phyloP scores from a whole-genome alignment of 2,329 filamentous ascomycete genomes.

The Hypoxylon sp. region DNA sequence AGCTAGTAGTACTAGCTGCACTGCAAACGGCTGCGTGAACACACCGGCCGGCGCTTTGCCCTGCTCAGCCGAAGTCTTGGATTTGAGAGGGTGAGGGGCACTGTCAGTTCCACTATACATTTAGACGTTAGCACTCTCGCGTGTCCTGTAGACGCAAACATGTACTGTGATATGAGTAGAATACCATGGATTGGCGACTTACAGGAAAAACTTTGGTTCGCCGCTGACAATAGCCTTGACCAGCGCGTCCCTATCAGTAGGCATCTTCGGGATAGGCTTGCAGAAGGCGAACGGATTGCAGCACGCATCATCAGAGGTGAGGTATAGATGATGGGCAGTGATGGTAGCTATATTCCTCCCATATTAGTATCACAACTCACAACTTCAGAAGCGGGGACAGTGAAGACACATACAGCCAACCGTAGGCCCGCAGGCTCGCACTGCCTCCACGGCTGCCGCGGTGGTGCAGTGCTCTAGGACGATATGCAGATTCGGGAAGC shows the following conservation, averaged over 20 bases:
- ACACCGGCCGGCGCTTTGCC: slow-evolving; percentile 71
- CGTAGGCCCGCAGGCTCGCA: slow-evolving; percentile 76
- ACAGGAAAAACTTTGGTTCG: slow-evolving; percentile 63
- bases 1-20: slow-evolving; percentile 67
- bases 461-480: slow-evolving; percentile 89
- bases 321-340: slow-evolving; percentile 84
- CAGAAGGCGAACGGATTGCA: slow-evolving; percentile 74
- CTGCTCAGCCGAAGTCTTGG: slow-evolving; percentile 58
- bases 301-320: slow-evolving; percentile 75
- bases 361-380: neutral
- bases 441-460: slow-evolving; percentile 78
- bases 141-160: neutral
- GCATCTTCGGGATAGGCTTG: slow-evolving; percentile 80
- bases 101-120: slow-evolving; percentile 62
- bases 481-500: slow-evolving; percentile 76
- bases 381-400: neutral
- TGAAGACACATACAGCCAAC: slow-evolving; percentile 63
- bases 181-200: slow-evolving; percentile 17
- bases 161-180: too few relatives aligned
- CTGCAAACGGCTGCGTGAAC: slow-evolving; percentile 70
- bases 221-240: slow-evolving; percentile 56
- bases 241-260: slow-evolving; percentile 67
- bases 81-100: slow-evolving; percentile 68
- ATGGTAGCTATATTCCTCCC: slow-evolving; percentile 67
- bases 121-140: slow-evolving; percentile 14